These are phyloP conservation scores for Penicillium frequentans DNA, from an alignment of 2,329 filamentous ascomycete genomes.

Conservation along the genomic window DNA sequence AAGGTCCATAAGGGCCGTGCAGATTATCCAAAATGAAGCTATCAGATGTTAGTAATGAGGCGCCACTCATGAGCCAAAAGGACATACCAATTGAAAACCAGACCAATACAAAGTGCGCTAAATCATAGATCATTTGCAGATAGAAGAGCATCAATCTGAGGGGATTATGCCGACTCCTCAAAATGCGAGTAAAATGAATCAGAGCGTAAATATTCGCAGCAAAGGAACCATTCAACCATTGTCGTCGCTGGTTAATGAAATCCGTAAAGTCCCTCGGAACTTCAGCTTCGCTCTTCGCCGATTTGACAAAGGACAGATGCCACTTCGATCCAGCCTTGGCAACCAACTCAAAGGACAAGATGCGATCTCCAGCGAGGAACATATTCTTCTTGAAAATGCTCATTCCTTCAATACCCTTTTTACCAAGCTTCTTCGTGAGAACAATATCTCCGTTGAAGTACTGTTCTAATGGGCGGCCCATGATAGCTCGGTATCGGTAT, in stretches of 20 bases:
- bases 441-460: conserved; percentile 12
- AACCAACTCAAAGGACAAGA: conserved; percentile 11
- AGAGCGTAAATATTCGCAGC: conserved; percentile 8
- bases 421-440: conserved; percentile 10
- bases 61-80: neutral
- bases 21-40: conserved; percentile 94
- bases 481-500: conserved; percentile 10
- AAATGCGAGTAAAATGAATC: conserved; percentile 10
- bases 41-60: neutral
- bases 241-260: conserved; percentile 5
- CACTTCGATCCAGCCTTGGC: conserved; percentile 12
- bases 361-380: conserved; percentile 14
- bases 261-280: conserved; percentile 7
- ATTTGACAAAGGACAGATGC: conserved; percentile 12
- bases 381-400: conserved; percentile 17
- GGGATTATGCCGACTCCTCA: conserved; percentile 8
- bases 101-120: conserved; percentile 3
- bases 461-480: conserved; percentile 12
- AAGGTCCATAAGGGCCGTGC: conserved; percentile 93
- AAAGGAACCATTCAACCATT: conserved; percentile 13
- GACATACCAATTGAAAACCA: conserved; percentile 12
- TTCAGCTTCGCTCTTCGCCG: conserved; percentile 7
- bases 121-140: conserved; percentile 10
- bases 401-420: conserved; percentile 15
- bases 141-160: conserved; percentile 5